phyloP scores from a whole-genome alignment of 1,284 basidiomycete species.

The Anthracocystis panici-leucophaei region DNA sequence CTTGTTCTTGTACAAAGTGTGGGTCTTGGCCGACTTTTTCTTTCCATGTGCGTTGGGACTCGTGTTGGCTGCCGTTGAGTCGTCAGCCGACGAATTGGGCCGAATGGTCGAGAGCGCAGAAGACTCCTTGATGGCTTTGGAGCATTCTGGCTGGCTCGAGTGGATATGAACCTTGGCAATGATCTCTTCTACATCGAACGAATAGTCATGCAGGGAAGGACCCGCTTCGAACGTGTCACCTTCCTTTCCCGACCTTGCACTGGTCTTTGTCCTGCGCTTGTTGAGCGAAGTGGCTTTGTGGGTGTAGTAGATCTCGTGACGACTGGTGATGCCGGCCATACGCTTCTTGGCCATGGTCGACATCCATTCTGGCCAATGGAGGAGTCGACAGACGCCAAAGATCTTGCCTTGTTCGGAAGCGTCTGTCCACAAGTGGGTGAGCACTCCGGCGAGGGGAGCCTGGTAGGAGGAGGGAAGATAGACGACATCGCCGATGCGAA shows the following conservation, averaged over 20 bases:
- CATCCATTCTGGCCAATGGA: conserved; percentile 57
- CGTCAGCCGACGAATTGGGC: conserved; percentile 6
- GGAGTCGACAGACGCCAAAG: conserved; percentile 51
- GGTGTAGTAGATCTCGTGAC: conserved; percentile 59
- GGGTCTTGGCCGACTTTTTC: conserved; percentile 19
- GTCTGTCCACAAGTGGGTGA: conserved; percentile 52
- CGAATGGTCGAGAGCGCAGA: conserved; percentile 21
- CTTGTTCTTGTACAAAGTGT: conserved; percentile 43
- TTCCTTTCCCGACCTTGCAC: conserved; percentile 32
- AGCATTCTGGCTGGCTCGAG: conserved; percentile 23
- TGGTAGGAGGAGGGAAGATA: conserved; percentile 54
- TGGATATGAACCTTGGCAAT: conserved; percentile 43
- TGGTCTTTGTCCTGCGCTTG: conserved; percentile 45
- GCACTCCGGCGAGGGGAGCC: conserved; percentile 45
- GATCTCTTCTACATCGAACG: conserved; percentile 52
- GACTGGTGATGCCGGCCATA: conserved; percentile 45
- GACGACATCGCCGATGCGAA: conserved; percentile 50
- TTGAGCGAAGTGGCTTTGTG: conserved; percentile 47
- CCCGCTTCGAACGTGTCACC: conserved; percentile 49
- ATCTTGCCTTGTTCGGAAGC: conserved; percentile 42
- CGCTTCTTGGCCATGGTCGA: conserved; percentile 53
- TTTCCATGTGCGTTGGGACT: conserved; percentile 1
- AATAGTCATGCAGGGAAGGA: conserved; percentile 47
- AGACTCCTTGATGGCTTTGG: conserved; percentile 37
- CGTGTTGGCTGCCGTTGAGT: not conserved